Evolutionary conservation across 495 filamentous ascomycete genomes (phyloP).

Genomic region (Aspergillus cavernicola): DNA sequence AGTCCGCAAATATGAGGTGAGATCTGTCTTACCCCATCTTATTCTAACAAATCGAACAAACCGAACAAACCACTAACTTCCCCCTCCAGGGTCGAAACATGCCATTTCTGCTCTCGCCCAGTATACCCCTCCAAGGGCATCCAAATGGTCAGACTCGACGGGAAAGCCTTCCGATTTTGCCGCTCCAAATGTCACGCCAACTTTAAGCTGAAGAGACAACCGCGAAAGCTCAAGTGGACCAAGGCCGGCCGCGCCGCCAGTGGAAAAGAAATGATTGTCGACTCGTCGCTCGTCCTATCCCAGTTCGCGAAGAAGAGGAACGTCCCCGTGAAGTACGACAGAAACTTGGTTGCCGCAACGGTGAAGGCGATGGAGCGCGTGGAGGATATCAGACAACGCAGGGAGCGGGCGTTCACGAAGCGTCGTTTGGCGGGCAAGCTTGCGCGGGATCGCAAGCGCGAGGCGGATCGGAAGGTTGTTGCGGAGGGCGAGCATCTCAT

Average conservation of each 20-base stretch:
- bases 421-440: constrained; percentile 86
- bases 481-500: constrained; percentile 84
- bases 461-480: constrained; percentile 79
- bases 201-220: constrained; percentile 97
- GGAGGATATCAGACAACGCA: constrained; percentile 73
- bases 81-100: constrained; percentile 68
- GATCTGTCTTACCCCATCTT: not conserved
- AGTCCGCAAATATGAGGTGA: constrained; percentile 11
- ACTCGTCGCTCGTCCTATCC: constrained; percentile 85
- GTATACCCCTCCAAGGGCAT: constrained; percentile 89
- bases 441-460: constrained; percentile 63
- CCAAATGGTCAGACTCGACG: constrained; percentile 60
- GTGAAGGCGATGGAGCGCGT: constrained; percentile 90
- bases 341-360: constrained; percentile 80
- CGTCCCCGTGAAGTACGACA: constrained; percentile 91
- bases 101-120: constrained; percentile 81
- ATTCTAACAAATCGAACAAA: not conserved
- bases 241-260: constrained; percentile 67
- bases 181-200: constrained; percentile 93
- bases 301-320: constrained; percentile 90
- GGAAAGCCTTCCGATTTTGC: constrained; percentile 55
- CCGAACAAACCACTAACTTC: not conserved
- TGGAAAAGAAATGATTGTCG: constrained; percentile 91
- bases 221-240: constrained; percentile 84
- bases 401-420: constrained; percentile 90